Base-by-base conservation (phyloP, 2,329 filamentous ascomycete genomes). In the Lecanicillium sp. region DNA sequence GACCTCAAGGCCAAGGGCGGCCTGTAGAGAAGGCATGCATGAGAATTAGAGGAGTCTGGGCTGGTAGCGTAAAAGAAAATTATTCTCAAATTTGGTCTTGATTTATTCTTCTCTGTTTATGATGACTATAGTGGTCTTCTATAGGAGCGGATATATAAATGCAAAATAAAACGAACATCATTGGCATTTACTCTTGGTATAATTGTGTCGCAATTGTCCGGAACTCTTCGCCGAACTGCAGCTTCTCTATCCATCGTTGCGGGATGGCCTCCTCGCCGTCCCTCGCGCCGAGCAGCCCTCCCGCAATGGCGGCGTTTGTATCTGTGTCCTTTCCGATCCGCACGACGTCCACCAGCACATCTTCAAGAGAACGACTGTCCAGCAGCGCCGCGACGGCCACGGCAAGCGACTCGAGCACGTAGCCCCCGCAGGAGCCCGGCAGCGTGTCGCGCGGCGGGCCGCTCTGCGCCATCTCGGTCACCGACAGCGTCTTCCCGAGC, bases 301-400 rank as follows among this genome's bases (percentile, higher is more conserved):
- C 71, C 0, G 71, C 69, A 35, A 74, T 65, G 0, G 71, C 71
- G 0, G 54, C 70, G 46, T 74, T 74, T 0, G 71, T 73, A 51
- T 75, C 72, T 1, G 70, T 69, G 48, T 75, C 71, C 14, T 54
- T 56, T 2, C 72, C 71, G 26, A 74, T 58, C 4, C 68, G 55
- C 7, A 74, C 67, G 17, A 74, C 65, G 53, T 74, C 70, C 0
- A 74, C 63, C 4, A 75, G 48, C 9, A 73, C 55, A n/a, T 73
- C 68, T 39, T 70, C 70, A 4, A 73, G 51, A 8, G 55, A 49
- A 29, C 70, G 56, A 1, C 49, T 21, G 45, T 74, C 71, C 2
- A 72, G 48, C n/a, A 73, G 30, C 0, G 72, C 71, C 0, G 70
- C 68, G 1, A 74, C 56, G 0, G 66, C 66, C 4, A 74, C 26